phyloP scores from a whole-genome alignment of 768 basidiomycete genomes.

The Collybiopsis luxurians region DNA sequence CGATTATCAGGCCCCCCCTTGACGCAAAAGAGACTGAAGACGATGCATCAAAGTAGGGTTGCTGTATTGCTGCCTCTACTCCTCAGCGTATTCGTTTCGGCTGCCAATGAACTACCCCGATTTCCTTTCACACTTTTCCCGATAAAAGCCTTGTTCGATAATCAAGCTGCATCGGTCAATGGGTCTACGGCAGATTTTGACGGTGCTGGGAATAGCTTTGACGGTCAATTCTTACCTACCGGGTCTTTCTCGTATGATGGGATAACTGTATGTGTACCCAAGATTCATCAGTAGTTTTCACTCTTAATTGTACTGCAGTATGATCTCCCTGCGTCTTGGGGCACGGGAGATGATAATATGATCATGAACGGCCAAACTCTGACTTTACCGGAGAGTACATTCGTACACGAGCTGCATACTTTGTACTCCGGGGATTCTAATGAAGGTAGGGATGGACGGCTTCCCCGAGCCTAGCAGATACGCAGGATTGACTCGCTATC shows the following conservation, averaged over 20 bases:
- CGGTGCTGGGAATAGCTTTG: conserved; percentile 35
- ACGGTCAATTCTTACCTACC: conserved; percentile 35
- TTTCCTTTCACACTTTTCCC: conserved; percentile 27
- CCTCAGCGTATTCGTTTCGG: not conserved
- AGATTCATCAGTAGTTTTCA: not conserved
- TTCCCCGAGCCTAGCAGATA: not conserved
- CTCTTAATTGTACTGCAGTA: conserved; percentile 28
- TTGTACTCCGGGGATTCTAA: conserved; percentile 42
- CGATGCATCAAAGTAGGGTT: no score
- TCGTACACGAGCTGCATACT: conserved; percentile 46
- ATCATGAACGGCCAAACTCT: conserved; percentile 41
- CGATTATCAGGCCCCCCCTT: no score
- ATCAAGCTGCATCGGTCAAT: conserved; percentile 40
- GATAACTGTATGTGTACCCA: conserved; percentile 28
- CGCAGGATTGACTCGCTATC: not conserved
- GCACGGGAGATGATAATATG: conserved; percentile 40
- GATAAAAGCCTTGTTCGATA: conserved; percentile 31
- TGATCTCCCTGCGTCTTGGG: conserved; percentile 39
- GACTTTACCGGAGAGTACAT: conserved; percentile 25
- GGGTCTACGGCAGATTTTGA: conserved; percentile 36
- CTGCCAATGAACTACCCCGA: not conserved
- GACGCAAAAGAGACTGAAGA: no score
- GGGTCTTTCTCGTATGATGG: conserved; percentile 38
- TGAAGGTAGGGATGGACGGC: conserved; percentile 23
- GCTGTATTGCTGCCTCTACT: not conserved